These are phyloP conservation scores for Lyophyllum semitale DNA, from an alignment of 768 basidiomycete species.

Conservation along the genomic window DNA sequence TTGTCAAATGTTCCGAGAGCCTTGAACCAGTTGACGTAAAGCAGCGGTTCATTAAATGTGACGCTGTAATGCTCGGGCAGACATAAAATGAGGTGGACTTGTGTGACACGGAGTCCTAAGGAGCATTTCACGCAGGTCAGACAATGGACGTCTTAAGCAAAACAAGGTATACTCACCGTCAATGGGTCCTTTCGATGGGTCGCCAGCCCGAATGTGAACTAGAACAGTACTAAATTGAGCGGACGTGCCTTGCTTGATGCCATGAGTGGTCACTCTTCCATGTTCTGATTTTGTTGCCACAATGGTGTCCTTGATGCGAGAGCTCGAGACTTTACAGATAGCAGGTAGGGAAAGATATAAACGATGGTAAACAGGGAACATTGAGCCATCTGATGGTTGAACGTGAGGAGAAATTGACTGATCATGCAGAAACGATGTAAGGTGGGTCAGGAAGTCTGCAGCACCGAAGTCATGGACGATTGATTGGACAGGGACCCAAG, in stretches of 20 bases:
- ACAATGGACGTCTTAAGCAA: background rate
- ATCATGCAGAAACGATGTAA: background rate
- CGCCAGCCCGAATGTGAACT: slow-evolving; percentile 5
- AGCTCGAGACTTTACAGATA: slow-evolving; percentile 13
- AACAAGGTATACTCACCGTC: slow-evolving; percentile 7
- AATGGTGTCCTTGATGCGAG: slow-evolving; percentile 13
- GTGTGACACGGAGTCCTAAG: slow-evolving; percentile 25
- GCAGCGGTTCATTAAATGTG: slow-evolving; percentile 17
- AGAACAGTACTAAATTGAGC: slow-evolving; percentile 24
- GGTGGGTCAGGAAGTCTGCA: background rate
- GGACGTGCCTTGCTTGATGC: slow-evolving; percentile 16
- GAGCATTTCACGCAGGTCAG: background rate
- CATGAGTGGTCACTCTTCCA: slow-evolving; percentile 2
- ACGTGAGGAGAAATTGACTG: background rate
- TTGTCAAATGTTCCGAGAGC: slow-evolving; percentile 15
- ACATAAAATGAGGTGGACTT: slow-evolving; percentile 26
- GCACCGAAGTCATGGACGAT: background rate
- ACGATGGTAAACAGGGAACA: slow-evolving; percentile 21
- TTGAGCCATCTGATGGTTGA: background rate
- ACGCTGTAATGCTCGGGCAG: slow-evolving; percentile 18
- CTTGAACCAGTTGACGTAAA: slow-evolving; percentile 28
- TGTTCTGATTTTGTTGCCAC: slow-evolving; percentile 9
- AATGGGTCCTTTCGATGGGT: slow-evolving; percentile 5
- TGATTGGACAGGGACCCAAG: background rate
- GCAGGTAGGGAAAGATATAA: slow-evolving; percentile 17